phyloP scores from a whole-genome alignment of 805 yeast species.

The Brettanomyces bruxellensis region DNA sequence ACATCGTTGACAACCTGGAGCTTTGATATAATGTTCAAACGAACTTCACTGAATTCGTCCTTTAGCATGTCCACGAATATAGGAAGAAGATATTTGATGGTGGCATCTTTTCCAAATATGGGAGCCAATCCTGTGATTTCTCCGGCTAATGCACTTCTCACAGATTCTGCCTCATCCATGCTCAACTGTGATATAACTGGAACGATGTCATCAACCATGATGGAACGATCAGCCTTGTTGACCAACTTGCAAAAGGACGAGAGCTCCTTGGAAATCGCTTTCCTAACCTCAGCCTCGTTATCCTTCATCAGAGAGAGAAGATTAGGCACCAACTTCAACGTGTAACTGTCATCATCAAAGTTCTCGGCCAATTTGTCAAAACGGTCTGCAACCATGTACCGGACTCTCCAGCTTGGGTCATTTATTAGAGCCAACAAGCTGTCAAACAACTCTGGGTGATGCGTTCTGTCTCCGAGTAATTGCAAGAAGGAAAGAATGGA shows the following conservation, averaged over 20 bases:
- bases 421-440: conserved; percentile 63
- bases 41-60: conserved; percentile 94
- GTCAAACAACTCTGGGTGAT: conserved; percentile 52
- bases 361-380: conserved; percentile 65
- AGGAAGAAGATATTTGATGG: conserved; percentile 77
- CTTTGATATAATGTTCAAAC: conserved; percentile 88
- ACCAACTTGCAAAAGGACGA: conserved; percentile 62
- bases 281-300: conserved; percentile 93
- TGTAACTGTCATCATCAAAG: conserved; percentile 48
- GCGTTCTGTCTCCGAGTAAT: conserved; percentile 36
- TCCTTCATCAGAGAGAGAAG: conserved; percentile 77
- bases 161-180: conserved; percentile 87
- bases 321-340: conserved; percentile 57
- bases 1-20: conserved; percentile 88
- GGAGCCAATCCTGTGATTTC: conserved; percentile 85
- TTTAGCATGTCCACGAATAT: conserved; percentile 87
- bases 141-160: conserved; percentile 85
- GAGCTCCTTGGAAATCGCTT: conserved; percentile 86
- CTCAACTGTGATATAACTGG: conserved; percentile 80
- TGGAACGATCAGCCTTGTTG: conserved; percentile 28
- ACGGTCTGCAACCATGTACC: conserved; percentile 96
- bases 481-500: conserved; percentile 68
- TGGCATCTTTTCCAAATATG: conserved; percentile 72
- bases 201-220: conserved; percentile 59
- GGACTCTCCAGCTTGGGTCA: conserved; percentile 96